A percentile compares a stretch with the other conserved stretches of the same genome.
These are phyloP conservation scores for Trypanosoma melophagium DNA, from an alignment of 208 protist species.

Conservation along the genomic window DNA sequence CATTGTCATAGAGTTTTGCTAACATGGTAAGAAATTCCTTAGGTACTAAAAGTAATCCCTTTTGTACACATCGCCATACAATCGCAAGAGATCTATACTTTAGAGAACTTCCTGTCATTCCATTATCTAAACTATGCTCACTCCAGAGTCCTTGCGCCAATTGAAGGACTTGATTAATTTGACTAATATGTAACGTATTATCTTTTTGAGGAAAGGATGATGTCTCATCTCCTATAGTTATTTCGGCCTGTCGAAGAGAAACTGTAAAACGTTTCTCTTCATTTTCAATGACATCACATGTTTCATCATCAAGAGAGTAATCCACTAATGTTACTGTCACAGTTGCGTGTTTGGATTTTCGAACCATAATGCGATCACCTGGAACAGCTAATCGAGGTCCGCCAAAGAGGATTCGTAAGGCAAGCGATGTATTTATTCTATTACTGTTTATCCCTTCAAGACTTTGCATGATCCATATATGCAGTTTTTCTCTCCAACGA, in stretches of 20 bases:
- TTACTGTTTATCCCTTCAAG: constrained; percentile 24
- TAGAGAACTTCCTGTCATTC: constrained; percentile 25
- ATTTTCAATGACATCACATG: constrained; percentile 68
- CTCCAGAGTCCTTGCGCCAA: constrained; percentile 20
- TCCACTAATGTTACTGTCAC: constrained; percentile 44
- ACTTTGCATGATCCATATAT: constrained; percentile 56
- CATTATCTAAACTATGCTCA: constrained; percentile 21
- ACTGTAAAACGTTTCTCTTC: constrained; percentile 40
- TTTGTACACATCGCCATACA: constrained; percentile 45
- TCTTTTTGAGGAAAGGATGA: constrained; percentile 39
- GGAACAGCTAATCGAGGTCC: constrained; percentile 62
- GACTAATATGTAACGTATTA: constrained; percentile 33
- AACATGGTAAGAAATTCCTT: constrained; percentile 22
- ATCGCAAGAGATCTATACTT: constrained; percentile 55
- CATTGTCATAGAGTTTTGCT: constrained; percentile 18
- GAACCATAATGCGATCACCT: constrained; percentile 60
- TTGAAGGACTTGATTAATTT: constrained; percentile 39
- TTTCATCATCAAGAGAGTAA: constrained; percentile 59
- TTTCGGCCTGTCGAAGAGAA: constrained; percentile 66
- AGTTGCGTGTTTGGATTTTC: constrained; percentile 44
- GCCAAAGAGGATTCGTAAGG: constrained; percentile 63
- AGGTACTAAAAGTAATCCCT: constrained; percentile 14
- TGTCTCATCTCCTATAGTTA: constrained; percentile 42
- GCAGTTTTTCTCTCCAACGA: constrained; percentile 51
- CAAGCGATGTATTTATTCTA: constrained; percentile 49